These are phyloP conservation scores for Candida patagonica DNA, from an alignment of 805 yeast species.

Conservation along the genomic window DNA sequence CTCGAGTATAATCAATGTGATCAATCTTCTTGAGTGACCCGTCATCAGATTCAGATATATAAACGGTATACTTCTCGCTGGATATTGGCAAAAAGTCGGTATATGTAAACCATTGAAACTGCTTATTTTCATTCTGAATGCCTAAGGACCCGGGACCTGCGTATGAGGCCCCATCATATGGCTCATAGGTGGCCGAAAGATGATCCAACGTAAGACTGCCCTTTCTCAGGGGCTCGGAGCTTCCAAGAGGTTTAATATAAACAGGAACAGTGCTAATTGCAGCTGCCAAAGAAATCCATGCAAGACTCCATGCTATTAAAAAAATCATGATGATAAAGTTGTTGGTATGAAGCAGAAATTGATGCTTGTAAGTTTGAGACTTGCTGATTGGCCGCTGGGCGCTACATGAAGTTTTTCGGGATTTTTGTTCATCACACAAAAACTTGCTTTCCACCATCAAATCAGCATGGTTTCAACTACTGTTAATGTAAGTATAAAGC, in stretches of 20 bases:
- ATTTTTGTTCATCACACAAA: background rate
- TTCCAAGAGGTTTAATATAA: slow-evolving; percentile 5
- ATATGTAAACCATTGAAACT: slow-evolving; percentile 11
- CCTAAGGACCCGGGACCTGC: slow-evolving; percentile 16
- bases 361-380: background rate
- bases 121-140: slow-evolving; percentile 5
- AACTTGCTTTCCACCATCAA: background rate
- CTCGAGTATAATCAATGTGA: slow-evolving; percentile 10
- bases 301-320: background rate
- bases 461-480: slow-evolving; percentile 17
- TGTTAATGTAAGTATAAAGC: slow-evolving; percentile 13
- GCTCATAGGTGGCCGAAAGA: slow-evolving; percentile 4
- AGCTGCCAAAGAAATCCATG: background rate
- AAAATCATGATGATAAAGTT: background rate
- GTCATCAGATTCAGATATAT: slow-evolving; percentile 2
- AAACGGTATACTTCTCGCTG: slow-evolving; percentile 6
- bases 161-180: slow-evolving; percentile 6
- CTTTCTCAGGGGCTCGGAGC: background rate
- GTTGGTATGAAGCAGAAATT: background rate
- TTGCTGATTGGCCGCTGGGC: slow-evolving; percentile 1
- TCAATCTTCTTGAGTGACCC: background rate
- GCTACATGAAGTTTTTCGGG: background rate
- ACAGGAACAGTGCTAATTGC: slow-evolving; percentile 1
- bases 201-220: background rate
- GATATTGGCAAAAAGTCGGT: slow-evolving; percentile 5